phyloP scores from a whole-genome alignment of 768 basidiomycete genomes.

The Clitopilus hobsonii region DNA sequence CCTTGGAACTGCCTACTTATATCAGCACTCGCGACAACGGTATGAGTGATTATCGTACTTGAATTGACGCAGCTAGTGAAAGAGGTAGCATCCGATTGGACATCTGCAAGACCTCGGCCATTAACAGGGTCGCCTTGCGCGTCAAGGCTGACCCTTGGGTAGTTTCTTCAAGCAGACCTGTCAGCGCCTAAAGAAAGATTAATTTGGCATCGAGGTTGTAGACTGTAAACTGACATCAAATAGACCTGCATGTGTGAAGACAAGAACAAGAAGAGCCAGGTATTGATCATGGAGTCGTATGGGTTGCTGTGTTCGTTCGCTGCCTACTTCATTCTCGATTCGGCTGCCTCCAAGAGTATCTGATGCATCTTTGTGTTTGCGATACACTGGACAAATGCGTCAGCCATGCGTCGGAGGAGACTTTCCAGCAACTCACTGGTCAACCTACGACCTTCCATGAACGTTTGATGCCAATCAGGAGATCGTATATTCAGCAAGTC shows the following conservation, averaged over 20 bases:
- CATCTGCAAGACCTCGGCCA: conserved; percentile 88
- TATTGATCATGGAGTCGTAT: conserved; percentile 92
- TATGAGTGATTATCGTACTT: conserved; percentile 38
- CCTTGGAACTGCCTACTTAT: conserved; percentile 66
- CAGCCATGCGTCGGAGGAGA: too few relatives aligned
- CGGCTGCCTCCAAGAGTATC: conserved; percentile 26
- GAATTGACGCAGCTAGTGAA: conserved; percentile 75
- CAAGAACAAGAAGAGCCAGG: conserved; percentile 75
- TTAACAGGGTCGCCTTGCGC: conserved; percentile 84
- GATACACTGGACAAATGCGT: conserved; percentile 55
- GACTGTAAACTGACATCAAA: conserved; percentile 59
- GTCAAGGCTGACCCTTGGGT: conserved; percentile 68
- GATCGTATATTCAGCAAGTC: conserved; percentile 88
- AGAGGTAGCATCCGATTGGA: conserved; percentile 85
- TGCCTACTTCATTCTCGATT: conserved; percentile 23
- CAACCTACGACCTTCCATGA: conserved; percentile 82
- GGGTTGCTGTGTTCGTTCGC: conserved; percentile 47
- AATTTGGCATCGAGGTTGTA: neutral
- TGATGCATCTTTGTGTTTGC: conserved; percentile 48
- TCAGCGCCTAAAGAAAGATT: conserved; percentile 58
- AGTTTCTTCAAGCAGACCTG: conserved; percentile 79
- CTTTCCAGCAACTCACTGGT: conserved; percentile 54
- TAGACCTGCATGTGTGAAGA: conserved; percentile 84
- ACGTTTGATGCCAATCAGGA: conserved; percentile 90
- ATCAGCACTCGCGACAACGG: conserved; percentile 1